Evolutionary conservation across 768 basidiomycete species (phyloP).

Genomic region (Multifurca ochricompacta): DNA sequence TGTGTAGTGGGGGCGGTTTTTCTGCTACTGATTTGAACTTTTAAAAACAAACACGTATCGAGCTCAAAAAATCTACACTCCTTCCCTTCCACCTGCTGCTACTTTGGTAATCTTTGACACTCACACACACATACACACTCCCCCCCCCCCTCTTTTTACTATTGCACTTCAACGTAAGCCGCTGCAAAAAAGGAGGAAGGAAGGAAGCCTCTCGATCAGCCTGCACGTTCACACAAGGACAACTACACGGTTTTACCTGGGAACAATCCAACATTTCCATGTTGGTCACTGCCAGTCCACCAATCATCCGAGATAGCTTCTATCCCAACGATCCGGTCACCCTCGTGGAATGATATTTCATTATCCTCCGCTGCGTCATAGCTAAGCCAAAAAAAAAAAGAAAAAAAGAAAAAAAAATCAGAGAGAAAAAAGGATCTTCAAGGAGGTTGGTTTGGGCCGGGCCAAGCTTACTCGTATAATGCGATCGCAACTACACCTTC

Average conservation of each 20-base stretch:
- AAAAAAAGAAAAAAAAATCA: constrained; percentile 8
- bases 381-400: constrained; percentile 32
- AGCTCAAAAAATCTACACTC: background rate
- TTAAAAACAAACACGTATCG: too few species aligned
- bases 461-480: constrained; percentile 55
- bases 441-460: background rate
- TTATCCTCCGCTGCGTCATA: constrained; percentile 92
- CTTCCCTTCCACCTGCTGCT: too few species aligned
- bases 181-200: too few species aligned
- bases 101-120: too few species aligned
- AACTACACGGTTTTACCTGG: constrained; percentile 52
- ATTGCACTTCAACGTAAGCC: constrained; percentile 12
- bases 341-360: constrained; percentile 78
- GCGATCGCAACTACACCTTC: constrained; percentile 58
- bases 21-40: too few species aligned
- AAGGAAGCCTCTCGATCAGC: background rate
- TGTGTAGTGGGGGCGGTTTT: too few species aligned
- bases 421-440: background rate
- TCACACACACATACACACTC: too few species aligned
- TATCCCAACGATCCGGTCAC: constrained; percentile 70
- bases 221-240: background rate
- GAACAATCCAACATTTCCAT: constrained; percentile 61
- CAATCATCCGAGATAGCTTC: constrained; percentile 82
- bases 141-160: constrained; percentile 25
- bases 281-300: constrained; percentile 65